phyloP scores from a whole-genome alignment of 164 flowering plant species.

The Annona cherimola region DNA sequence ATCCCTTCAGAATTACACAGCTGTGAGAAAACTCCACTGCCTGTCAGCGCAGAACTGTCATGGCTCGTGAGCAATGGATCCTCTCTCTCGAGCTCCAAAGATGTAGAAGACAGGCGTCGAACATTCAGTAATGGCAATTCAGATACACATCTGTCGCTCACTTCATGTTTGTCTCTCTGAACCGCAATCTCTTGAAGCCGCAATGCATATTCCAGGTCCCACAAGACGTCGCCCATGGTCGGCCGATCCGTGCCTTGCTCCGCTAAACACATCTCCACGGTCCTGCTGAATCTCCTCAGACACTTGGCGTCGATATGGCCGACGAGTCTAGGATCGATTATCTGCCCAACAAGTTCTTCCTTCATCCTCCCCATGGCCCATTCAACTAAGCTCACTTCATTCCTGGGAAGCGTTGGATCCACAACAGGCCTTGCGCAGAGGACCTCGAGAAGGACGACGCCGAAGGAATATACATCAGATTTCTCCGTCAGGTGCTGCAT shows the following conservation, averaged over 20 bases:
- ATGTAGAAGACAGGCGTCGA: not conserved
- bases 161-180: not conserved
- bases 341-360: conserved; percentile 19
- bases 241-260: conserved; percentile 3
- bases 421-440: conserved; percentile 46
- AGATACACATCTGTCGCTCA: not conserved
- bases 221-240: conserved; percentile 7
- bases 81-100: not conserved
- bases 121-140: conserved; percentile 1
- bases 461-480: conserved; percentile 13
- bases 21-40: conserved; percentile 1
- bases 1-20: not conserved
- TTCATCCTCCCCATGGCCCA: conserved; percentile 24
- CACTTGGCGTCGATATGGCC: conserved; percentile 27
- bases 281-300: conserved; percentile 19
- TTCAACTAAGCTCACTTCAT: conserved; percentile 42
- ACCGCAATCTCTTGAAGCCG: conserved; percentile 3
- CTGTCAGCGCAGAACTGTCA: not conserved
- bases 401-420: conserved; percentile 36
- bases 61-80: not conserved
- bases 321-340: conserved; percentile 28
- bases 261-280: conserved; percentile 9
- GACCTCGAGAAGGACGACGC: conserved; percentile 25
- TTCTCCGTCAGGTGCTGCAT: conserved; percentile 11
- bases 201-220: conserved; percentile 5